Percentiles rank a stretch among this genome's conserved stretches.
These are phyloP conservation scores for Elongisporangium senticosum DNA, from an alignment of 352 stramenopile species.

Conservation along the genomic window DNA sequence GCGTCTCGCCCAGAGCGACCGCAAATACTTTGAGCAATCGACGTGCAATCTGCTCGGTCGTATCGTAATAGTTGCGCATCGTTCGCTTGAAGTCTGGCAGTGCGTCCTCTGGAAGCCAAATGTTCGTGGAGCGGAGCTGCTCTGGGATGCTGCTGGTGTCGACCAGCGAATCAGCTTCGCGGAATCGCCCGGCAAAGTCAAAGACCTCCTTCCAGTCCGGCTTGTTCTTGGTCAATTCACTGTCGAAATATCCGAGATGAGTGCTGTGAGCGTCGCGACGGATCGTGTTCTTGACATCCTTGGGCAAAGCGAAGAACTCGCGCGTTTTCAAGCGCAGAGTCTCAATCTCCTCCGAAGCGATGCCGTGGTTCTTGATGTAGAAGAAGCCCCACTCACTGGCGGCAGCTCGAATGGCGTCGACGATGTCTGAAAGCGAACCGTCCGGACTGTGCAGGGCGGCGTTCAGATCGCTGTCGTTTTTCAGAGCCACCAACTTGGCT, in stretches of 20 bases:
- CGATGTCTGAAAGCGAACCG: conserved; percentile 11
- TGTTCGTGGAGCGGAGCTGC: not conserved
- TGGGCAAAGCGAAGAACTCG: conserved; percentile 1
- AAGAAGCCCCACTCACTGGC: conserved; percentile 6
- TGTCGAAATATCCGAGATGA: not conserved
- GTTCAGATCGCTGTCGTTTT: conserved; percentile 13
- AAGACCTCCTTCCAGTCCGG: conserved; percentile 6
- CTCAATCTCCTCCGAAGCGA: not conserved
- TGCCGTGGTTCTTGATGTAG: conserved; percentile 6
- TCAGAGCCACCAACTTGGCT: conserved; percentile 13
- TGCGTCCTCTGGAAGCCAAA: conserved; percentile 27
- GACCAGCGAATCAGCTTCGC: too few species aligned
- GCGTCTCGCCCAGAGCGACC: conserved; percentile 17
- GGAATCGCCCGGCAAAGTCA: not conserved
- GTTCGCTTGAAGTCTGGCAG: conserved; percentile 34
- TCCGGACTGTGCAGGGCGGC: conserved; percentile 1
- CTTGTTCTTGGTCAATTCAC: conserved; percentile 6
- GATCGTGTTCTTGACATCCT: not conserved
- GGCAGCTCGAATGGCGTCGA: conserved; percentile 31
- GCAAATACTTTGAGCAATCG: conserved; percentile 25
- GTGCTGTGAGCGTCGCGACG: not conserved
- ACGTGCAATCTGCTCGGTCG: conserved; percentile 22
- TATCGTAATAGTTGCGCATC: conserved; percentile 18
- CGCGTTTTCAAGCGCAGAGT: not conserved
- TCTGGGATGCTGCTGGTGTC: too few species aligned